Evolutionary conservation across 495 filamentous ascomycete species (phyloP), one percentile per base, ranked within the genome.

Genomic region (Tuber umbilicatum): DNA sequence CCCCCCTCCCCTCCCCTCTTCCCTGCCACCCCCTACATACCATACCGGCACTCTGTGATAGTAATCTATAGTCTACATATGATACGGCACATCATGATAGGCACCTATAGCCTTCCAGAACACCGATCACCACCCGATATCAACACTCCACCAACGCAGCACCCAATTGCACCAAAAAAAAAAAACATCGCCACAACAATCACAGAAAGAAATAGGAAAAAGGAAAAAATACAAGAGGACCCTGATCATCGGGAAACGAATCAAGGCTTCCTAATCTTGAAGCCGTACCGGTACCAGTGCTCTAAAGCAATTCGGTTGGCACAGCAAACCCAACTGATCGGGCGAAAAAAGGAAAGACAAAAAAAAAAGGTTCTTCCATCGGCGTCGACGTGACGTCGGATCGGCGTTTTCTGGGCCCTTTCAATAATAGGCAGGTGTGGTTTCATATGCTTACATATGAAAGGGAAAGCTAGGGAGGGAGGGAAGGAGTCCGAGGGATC

Each of bases 371-470:
- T 71, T 42, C 27, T 55, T 41, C 70, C 50, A 68, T 38, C 50
- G 75, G 68, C 39, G 74, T 70, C 40, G 21, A 37, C 9, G 40
- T 70, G 68, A 70, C 68, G 40, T 55, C 47, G 47, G 47, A 55
- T 55, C 47, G 47, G 47, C 47, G 47, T 55, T 55, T n/a, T 23
- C 14, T 5, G 7, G 27, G 23, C 47, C 47, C 27, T 55, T 55
- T 55, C 3, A 47, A 23, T 19, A 45, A 45, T 45, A 17, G 43
- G 5, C 17, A 17, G 17, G 43, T 47, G 21, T 23, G 45, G 45
- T 47, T 23, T 47, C 45, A 47, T 45, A 45, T 47, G 19, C 45
- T 6, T 47, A 21, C 17, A 23, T 47, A 21, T 6, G 45, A 47
- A 6, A 19, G 21, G 45, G 19, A 19, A 47, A 47, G 45, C 45